Base-by-base conservation (phyloP, 495 filamentous ascomycete genomes). In the Penicillium canariense region DNA sequence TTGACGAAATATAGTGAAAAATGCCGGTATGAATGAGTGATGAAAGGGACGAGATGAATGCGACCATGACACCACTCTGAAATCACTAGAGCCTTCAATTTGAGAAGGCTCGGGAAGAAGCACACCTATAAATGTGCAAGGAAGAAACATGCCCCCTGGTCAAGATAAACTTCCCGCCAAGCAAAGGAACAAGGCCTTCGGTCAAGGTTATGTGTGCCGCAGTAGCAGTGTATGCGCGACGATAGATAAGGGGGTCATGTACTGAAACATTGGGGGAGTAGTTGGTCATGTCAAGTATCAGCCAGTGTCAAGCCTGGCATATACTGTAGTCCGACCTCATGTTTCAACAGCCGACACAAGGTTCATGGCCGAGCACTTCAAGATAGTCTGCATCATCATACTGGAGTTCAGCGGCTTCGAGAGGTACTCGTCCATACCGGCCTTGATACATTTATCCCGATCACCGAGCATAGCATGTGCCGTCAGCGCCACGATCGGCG, bases 391-490 rank as follows among this genome's bases (percentile, higher is more conserved):
- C 68, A 91, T 87, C 47, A 92, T 75, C 1, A 77, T 80, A 46
- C 78, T 80, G 22, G 81, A 79, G 59, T 84, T 84, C 56, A 92
- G 84, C 0, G 89, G 89, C 59, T 92, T 94, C 15, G 87, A 75
- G 4, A 94, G 70, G 60, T 94, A 93, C 67, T 93, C 89, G 58
- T 92, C 87, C 89, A 93, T 92, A 7, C 90, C 90, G 6, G 86
- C 86, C 48, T 74, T 73, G 51, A 79, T 77, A 58, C 88, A 93
- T 62, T 90, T 92, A 62, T 93, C 89, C 15, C 74, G 77, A 60
- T 93, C 89, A 4, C 89, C 90, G 56, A 90, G 83, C 55, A 92
- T 91, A 0, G 89, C 89, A 26, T 81, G 85, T 1, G 90, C 89
- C 0, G 90, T 93, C 81, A 94, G 85, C 7, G 89, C 90, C 5